Conservation (phyloP, 2,329 filamentous ascomycete genomes). For the Drechslerella dactyloides region DNA sequence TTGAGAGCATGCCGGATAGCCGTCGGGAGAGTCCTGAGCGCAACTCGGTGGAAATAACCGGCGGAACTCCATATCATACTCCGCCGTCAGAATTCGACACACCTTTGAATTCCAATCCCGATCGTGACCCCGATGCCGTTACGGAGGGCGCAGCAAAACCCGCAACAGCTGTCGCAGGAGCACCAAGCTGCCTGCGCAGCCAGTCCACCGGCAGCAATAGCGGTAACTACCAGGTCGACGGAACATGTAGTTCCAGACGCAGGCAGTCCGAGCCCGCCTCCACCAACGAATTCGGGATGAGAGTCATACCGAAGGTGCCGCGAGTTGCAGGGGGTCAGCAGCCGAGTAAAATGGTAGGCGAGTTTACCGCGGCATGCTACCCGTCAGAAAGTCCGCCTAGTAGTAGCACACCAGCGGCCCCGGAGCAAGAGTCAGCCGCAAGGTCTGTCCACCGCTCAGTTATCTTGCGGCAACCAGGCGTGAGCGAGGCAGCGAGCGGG, state of each 20-base stretch:
- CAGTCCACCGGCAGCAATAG: neutral
- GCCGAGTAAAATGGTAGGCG: conserved; percentile 33
- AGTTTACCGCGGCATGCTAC: conserved; percentile 37
- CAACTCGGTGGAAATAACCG: conserved; percentile 35
- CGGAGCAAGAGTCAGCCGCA: conserved; percentile 22
- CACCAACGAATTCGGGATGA: too few relatives aligned
- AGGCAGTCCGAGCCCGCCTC: conserved; percentile 19
- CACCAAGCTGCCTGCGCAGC: too few relatives aligned
- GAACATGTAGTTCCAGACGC: conserved; percentile 21
- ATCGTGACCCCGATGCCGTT: neutral
- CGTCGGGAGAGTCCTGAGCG: conserved; percentile 17
- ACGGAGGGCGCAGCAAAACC: neutral
- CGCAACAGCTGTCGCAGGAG: too few relatives aligned
- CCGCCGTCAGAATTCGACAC: conserved; percentile 14
- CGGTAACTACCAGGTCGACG: conserved; percentile 34
- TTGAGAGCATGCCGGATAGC: conserved; percentile 13
- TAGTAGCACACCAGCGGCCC: neutral
- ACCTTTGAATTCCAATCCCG: neutral
- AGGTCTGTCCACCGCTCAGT: conserved; percentile 33
- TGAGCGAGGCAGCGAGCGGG: conserved; percentile 14
- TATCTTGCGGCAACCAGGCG: conserved; percentile 29
- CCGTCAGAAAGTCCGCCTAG: conserved; percentile 27
- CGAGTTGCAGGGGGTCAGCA: neutral
- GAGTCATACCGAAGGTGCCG: too few relatives aligned
- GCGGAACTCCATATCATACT: conserved; percentile 42